These are phyloP conservation scores for Phlegmacium glaucopus DNA, from an alignment of 768 basidiomycete genomes.

Conservation along the genomic window DNA sequence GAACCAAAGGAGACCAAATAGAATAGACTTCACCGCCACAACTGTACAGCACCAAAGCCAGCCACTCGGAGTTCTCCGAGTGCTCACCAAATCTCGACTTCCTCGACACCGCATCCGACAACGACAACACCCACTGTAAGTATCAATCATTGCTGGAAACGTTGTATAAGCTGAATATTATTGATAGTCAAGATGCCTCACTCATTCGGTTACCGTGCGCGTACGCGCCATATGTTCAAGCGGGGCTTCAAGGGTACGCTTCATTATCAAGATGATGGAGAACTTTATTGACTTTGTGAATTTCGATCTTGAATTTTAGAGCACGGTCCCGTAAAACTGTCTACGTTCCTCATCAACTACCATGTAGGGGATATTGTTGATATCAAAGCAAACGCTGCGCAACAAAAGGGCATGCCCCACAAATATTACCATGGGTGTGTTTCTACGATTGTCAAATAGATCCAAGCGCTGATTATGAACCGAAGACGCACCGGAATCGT, in stretches of 20 bases:
- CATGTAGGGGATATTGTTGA: conserved; percentile 98
- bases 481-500: conserved; percentile 92
- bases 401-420: conserved; percentile 99
- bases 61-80: conserved; percentile 65
- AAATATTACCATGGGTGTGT: conserved; percentile 97
- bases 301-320: conserved; percentile 42
- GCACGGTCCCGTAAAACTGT: conserved; percentile 85
- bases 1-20: conserved; percentile 38
- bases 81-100: conserved; percentile 22
- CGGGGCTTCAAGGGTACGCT: conserved; percentile 92
- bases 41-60: conserved; percentile 59
- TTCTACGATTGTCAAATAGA: neutral
- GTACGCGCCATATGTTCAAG: conserved; percentile 99
- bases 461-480: too few species aligned
- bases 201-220: conserved; percentile 99
- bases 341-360: conserved; percentile 92
- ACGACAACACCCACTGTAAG: conserved; percentile 51
- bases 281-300: conserved; percentile 8
- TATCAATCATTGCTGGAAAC: conserved; percentile 13
- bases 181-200: conserved; percentile 83
- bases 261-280: conserved; percentile 6
- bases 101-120: conserved; percentile 42
- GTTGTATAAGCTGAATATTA: conserved; percentile 3
- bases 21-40: conserved; percentile 40
- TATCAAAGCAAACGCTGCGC: conserved; percentile 98